Conservation (phyloP, 2,329 filamentous ascomycete species). For the Aspergillus proliferans region DNA sequence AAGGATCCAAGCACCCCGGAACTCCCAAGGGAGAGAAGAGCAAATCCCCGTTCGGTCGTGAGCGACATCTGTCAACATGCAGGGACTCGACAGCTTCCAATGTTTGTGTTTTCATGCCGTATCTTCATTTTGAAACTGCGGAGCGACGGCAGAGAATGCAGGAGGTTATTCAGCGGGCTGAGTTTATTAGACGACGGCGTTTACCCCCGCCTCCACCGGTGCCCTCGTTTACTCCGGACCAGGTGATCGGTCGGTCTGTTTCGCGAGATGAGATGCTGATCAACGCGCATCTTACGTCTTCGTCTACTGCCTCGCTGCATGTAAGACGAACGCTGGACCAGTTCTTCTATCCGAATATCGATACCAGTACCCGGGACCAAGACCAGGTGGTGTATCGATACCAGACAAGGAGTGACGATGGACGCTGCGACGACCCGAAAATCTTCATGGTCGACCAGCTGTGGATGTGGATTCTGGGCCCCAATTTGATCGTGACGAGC, state of each 20-base stretch:
- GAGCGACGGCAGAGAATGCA: slow-evolving; percentile 52
- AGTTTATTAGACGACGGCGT: slow-evolving; percentile 9
- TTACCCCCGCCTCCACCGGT: neutral
- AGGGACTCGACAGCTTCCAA: slow-evolving; percentile 22
- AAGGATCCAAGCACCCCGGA: slow-evolving; percentile 20
- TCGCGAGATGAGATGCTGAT: slow-evolving; percentile 32
- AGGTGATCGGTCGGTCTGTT: slow-evolving; percentile 23
- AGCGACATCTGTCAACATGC: slow-evolving; percentile 33
- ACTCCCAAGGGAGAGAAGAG: slow-evolving; percentile 21
- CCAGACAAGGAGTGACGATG: slow-evolving; percentile 34
- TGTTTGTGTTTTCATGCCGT: slow-evolving; percentile 53
- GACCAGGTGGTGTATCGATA: slow-evolving; percentile 63
- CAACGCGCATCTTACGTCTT: slow-evolving; percentile 29
- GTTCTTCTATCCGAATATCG: slow-evolving; percentile 57
- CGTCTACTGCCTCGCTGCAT: slow-evolving; percentile 40
- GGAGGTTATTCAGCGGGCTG: slow-evolving; percentile 42
- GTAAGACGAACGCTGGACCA: slow-evolving; percentile 59
- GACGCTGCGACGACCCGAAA: slow-evolving; percentile 43
- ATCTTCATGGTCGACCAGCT: slow-evolving; percentile 65
- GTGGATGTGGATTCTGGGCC: slow-evolving; percentile 58
- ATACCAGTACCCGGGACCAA: slow-evolving; percentile 54
- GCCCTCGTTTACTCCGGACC: slow-evolving; percentile 9
- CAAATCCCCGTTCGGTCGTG: slow-evolving; percentile 30
- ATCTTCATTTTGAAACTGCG: slow-evolving; percentile 59
- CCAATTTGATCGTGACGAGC: slow-evolving; percentile 51